These are phyloP conservation scores for Dinochytrium kinnereticum DNA, from an alignment of 371 early-diverging fungal species.

Conservation along the genomic window DNA sequence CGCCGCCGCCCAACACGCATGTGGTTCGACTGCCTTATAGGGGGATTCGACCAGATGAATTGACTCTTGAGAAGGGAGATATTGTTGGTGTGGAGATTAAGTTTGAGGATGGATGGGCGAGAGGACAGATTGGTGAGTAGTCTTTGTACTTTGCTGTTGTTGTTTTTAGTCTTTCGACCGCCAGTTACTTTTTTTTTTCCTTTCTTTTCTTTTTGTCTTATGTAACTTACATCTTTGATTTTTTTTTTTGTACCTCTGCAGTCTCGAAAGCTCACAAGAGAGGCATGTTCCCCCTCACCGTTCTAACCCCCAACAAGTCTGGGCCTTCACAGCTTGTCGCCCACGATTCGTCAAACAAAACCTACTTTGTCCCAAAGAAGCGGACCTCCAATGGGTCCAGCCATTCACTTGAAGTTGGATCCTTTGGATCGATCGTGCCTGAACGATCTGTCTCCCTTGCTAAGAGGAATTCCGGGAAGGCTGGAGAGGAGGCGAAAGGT, in stretches of 20 bases:
- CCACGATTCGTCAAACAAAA: conserved; percentile 18
- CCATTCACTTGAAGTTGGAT: neutral
- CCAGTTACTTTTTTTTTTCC: neutral
- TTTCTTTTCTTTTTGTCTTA: neutral
- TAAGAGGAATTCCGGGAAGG: neutral
- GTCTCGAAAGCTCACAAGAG: conserved; percentile 50
- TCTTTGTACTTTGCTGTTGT: neutral
- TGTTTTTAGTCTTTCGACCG: neutral
- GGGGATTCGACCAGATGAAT: conserved; percentile 41
- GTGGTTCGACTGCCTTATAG: conserved; percentile 36
- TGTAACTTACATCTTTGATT: no score
- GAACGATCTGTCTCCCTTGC: neutral
- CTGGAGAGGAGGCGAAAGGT: neutral
- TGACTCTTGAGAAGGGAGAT: conserved; percentile 49
- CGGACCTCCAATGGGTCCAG: conserved; percentile 4
- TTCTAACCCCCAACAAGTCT: conserved; percentile 45
- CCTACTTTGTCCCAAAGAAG: conserved; percentile 26
- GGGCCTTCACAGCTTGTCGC: conserved; percentile 53
- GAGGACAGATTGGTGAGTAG: conserved; percentile 43
- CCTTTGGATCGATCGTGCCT: neutral
- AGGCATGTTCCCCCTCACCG: conserved; percentile 48
- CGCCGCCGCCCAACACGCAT: conserved; percentile 56
- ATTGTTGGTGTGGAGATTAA: conserved; percentile 53
- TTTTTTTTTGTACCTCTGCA: no score
- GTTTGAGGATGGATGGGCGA: conserved; percentile 54